These are phyloP conservation scores for Coleophoma eucalyptorum DNA, from an alignment of 2,329 filamentous ascomycete species.

Conservation along the genomic window DNA sequence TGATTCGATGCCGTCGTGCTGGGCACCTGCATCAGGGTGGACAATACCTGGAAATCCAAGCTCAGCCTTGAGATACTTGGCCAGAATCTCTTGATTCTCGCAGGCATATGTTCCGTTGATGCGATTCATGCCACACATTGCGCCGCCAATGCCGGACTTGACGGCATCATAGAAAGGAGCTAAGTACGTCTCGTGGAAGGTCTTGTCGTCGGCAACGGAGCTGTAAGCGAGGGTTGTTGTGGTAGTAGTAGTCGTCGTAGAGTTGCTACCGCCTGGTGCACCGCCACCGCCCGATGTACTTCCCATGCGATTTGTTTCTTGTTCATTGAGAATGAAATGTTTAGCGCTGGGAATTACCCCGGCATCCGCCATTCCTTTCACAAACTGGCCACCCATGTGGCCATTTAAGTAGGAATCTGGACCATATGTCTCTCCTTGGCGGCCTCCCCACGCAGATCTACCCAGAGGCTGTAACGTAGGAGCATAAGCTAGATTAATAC, in stretches of 20 bases:
- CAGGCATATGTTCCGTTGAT: not conserved
- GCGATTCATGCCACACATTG: not conserved
- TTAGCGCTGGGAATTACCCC: conserved; percentile 6
- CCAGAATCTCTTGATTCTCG: conserved; percentile 6
- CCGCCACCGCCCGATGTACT: not conserved
- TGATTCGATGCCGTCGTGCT: conserved; percentile 6
- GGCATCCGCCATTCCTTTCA: conserved; percentile 1
- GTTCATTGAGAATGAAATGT: conserved; percentile 5
- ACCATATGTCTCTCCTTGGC: conserved; percentile 19
- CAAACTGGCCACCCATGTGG: conserved; percentile 1
- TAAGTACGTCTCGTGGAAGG: conserved; percentile 1
- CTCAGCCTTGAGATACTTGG: conserved; percentile 4
- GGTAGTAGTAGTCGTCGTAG: not conserved
- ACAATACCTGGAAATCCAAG: conserved; percentile 7
- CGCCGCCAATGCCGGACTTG: not conserved
- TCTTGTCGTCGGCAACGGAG: not conserved
- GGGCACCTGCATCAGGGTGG: conserved; percentile 4
- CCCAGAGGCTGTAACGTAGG: conserved; percentile 23
- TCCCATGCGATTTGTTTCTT: conserved; percentile 1
- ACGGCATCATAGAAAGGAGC: not conserved
- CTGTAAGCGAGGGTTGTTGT: not conserved
- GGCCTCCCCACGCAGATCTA: conserved; percentile 19
- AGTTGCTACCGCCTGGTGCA: not conserved
- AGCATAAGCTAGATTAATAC: conserved; percentile 14
- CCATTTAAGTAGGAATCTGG: conserved; percentile 17